These are phyloP conservation scores for Panaeolus cyanescens DNA, from an alignment of 768 basidiomycete genomes.

Conservation along the genomic window DNA sequence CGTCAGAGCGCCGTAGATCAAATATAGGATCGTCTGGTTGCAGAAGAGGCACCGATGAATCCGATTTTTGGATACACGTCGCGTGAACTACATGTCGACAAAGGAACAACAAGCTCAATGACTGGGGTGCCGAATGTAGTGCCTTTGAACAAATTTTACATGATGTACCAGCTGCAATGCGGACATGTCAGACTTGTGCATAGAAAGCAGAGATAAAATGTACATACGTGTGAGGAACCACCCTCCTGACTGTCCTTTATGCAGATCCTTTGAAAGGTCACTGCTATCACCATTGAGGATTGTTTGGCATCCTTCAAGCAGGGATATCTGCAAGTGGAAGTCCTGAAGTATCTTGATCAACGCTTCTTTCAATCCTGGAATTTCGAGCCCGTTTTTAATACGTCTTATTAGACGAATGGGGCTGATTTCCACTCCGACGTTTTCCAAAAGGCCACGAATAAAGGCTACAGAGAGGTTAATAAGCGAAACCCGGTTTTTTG, in stretches of 20 bases:
- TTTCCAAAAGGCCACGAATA: constrained; percentile 93
- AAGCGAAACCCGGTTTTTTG: constrained; percentile 1
- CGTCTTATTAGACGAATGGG: constrained; percentile 92
- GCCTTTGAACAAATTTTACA: constrained; percentile 72
- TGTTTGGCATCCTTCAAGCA: constrained; percentile 89
- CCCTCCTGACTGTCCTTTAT: constrained; percentile 77
- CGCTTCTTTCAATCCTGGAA: constrained; percentile 91
- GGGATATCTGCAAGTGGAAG: constrained; percentile 90
- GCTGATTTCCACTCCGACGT: constrained; percentile 94
- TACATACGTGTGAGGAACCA: constrained; percentile 76
- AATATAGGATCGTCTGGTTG: constrained; percentile 52
- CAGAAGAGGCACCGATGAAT: constrained; percentile 60
- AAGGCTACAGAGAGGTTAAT: constrained; percentile 56
- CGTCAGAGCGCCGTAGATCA: constrained; percentile 20
- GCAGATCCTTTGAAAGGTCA: constrained; percentile 66
- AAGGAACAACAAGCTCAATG: constrained; percentile 74
- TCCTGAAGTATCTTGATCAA: constrained; percentile 97
- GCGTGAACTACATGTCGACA: constrained; percentile 91
- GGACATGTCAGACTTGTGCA: background rate
- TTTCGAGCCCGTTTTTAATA: constrained; percentile 95
- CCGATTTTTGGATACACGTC: constrained; percentile 67
- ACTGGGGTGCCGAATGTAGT: constrained; percentile 58
- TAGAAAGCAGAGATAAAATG: background rate
- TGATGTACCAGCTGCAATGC: constrained; percentile 49
- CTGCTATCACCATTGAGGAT: constrained; percentile 85